Base-by-base conservation (phyloP, 1,139 yeast genomes). In the Pichia sp. region DNA sequence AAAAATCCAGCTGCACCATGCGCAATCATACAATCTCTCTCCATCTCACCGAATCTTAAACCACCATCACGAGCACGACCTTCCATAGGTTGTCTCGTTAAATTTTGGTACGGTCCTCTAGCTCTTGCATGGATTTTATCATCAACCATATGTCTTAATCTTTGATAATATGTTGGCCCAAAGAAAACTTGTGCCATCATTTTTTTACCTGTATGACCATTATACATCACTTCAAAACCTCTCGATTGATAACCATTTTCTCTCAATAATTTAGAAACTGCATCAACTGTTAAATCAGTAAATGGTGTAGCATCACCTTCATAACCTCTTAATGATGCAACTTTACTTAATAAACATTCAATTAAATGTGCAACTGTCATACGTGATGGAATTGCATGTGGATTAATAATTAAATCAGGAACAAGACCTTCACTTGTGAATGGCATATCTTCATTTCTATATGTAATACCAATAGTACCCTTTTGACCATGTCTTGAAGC, bases 21-120 rank as follows among this genome's bases (percentile, higher is more conserved):
- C 5, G 99, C 99, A 77, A 93, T 93, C 96, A 95, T 93, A 86
- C 99, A 93, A 77, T 95, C 99, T 77, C 99, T 89, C 73, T 93
- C 99, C 99, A 93, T 93, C 74, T 93, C 99, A 68, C 99, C 99
- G 80, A 93, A 95, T 73, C 99, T 90, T 70, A 93, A 77, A 62
- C 99, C 99, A 81, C 99, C 99, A 73, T 93, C 99, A 74, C 99
- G 83, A 28, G 98, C 91, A 73, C 99, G 84, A 83, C 99, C 99
- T 73, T 95, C 99, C 54, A 93, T 97, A 10, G 99, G 99, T 71
- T 93, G 99, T 73, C 99, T 86, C 8, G 99, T 93, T 70, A 93
- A 77, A 53, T 93, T 96, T 76, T 93, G 99, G 56, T 93, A 96
- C 14, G 99, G 99, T 53, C 99, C 99, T 76, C 99, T 84, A 13